Base-by-base conservation (phyloP, 2,329 filamentous ascomycete species). In the Colletotrichum orchidophilum region DNA sequence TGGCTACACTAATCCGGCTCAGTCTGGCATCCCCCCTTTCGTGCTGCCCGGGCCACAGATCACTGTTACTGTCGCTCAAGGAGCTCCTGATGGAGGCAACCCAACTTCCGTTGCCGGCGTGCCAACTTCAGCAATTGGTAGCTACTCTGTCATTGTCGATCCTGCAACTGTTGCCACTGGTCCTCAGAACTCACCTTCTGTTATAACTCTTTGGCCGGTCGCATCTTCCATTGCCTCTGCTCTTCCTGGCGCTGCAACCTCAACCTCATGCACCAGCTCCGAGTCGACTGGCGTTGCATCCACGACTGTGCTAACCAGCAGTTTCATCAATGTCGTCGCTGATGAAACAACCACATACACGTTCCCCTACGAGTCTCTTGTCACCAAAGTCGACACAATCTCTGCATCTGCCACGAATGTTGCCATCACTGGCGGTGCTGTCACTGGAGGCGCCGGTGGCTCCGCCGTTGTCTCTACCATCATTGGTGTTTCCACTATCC, bases 291-390 rank as follows among this genome's bases (percentile, higher is more conserved):
- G 33, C 13, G 13, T 8, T 39, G 52, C 21, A 2, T 46, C 35
- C 58, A 54, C 75, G 2, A 73, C 73, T 8, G 70, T 82, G 3
- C 75, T 78, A 24, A 83, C 81, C 8, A 80, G 78, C 59, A 83
- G 81, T 24, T 83, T 81, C 80, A 78, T 79, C 66, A 84, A 84
- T 35, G 63, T 83, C 57, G 80, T 84, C 29, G 75, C 77, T 1
- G 80, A 81, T 53, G 75, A 77, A 35, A 83, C 81, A 2, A 84
- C 82, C 5, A 83, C 82, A 1, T 82, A 82, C 71, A 82, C 80
- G 1, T 73, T 73, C 55, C 72, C 72, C 8, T 73, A 66, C 26
- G 66, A 73, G 55, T 63, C 66, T 35, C 70, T 73, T 6, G 66
- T 67, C 63, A 73, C 72, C n/a, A 62, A 42, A 12, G 54, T 70